A percentile compares a stretch with the other conserved stretches of the same genome.
phyloP scores from a whole-genome alignment of 1,139 yeast species.

The Taiozyma sp. region DNA sequence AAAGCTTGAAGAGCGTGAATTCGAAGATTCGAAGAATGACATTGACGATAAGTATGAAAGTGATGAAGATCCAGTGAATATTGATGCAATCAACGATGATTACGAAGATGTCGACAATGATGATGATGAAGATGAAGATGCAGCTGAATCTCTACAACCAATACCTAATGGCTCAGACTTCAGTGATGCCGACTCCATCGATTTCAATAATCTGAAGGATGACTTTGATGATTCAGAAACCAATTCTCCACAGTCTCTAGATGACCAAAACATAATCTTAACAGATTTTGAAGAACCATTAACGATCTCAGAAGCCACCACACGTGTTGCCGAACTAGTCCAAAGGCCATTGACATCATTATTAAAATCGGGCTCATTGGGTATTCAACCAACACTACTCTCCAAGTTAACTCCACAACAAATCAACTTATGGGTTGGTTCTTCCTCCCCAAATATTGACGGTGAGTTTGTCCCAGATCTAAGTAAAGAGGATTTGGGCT shows the following conservation, averaged over 20 bases:
- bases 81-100: constrained; percentile 37
- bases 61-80: constrained; percentile 36
- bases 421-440: constrained; percentile 71
- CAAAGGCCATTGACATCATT: constrained; percentile 60
- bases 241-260: constrained; percentile 19
- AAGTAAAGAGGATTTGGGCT: constrained; percentile 29
- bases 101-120: constrained; percentile 19
- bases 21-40: constrained; percentile 13
- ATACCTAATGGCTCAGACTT: constrained; percentile 6
- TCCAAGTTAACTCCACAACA: constrained; percentile 55
- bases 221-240: constrained; percentile 43
- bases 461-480: constrained; percentile 20
- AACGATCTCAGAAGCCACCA: constrained; percentile 27
- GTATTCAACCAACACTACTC: constrained; percentile 40
- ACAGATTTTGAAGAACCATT: constrained; percentile 20
- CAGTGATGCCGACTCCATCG: constrained; percentile 34
- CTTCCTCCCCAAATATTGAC: constrained; percentile 18
- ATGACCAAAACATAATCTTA: constrained; percentile 20
- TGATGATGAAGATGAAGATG: constrained; percentile 18
- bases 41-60: constrained; percentile 17
- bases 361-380: constrained; percentile 27
- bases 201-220: constrained; percentile 42
- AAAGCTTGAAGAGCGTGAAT: constrained; percentile 7
- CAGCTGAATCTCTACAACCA: constrained; percentile 8
- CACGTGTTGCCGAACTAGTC: constrained; percentile 41